phyloP scores from a whole-genome alignment of 1,139 yeast species.

The Zygoascus sp. region DNA sequence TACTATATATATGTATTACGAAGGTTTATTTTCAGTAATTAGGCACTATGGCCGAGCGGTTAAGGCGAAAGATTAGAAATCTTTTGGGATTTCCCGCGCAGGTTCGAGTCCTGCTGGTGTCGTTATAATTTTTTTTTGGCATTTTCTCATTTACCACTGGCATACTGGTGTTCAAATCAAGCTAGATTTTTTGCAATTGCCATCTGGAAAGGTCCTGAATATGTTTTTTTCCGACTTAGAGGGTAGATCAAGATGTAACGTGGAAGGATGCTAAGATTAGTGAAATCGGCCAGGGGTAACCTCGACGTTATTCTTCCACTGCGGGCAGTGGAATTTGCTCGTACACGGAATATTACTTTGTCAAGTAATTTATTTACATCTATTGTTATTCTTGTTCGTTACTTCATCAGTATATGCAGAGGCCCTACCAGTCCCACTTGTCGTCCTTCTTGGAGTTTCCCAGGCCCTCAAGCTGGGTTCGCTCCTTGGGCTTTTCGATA shows the following conservation, averaged over 20 bases:
- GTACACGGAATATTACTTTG: too few species aligned
- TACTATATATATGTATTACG: not conserved
- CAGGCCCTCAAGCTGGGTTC: slow-evolving; percentile 54
- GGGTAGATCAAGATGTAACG: too few species aligned
- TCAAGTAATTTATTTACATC: not conserved
- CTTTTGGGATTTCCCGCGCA: slow-evolving; percentile 87
- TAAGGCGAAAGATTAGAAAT: slow-evolving; percentile 80
- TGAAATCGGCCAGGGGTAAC: too few species aligned
- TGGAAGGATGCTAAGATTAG: too few species aligned
- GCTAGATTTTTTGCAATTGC: too few species aligned
- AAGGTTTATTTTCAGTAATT: not conserved
- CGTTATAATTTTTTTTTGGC: slow-evolving; percentile 35
- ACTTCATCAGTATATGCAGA: not conserved
- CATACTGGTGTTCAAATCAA: not conserved
- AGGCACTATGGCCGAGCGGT: slow-evolving; percentile 75
- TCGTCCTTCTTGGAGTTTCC: slow-evolving; percentile 45
- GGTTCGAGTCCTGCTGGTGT: slow-evolving; percentile 89
- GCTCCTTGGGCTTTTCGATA: slow-evolving; percentile 53
- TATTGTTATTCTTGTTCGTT: not conserved
- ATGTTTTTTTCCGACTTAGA: too few species aligned
- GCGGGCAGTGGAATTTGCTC: not conserved
- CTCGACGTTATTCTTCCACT: not conserved
- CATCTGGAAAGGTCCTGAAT: too few species aligned
- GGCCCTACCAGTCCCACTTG: slow-evolving; percentile 27
- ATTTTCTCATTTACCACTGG: not conserved